Percentiles rank a stretch among this genome's conserved stretches.
phyloP scores from a whole-genome alignment of 2,329 filamentous ascomycete genomes.

The Nemania sp. region DNA sequence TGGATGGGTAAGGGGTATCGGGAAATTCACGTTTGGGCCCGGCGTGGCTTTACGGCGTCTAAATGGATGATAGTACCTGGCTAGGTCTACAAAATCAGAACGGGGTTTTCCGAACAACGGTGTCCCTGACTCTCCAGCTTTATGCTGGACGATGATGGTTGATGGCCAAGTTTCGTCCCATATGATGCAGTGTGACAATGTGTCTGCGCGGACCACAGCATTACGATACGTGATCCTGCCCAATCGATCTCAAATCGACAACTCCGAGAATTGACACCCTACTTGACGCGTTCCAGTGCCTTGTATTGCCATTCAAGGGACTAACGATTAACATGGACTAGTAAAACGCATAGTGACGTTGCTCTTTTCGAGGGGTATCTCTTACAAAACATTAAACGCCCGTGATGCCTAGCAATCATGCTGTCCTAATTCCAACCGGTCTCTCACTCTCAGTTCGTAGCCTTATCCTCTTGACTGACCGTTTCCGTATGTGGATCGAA shows the following conservation, averaged over 20 bases:
- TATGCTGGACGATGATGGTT: constrained; percentile 73
- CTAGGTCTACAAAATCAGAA: constrained; percentile 59
- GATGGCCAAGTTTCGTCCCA: constrained; percentile 71
- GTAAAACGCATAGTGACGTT: background rate
- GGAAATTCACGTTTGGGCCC: constrained; percentile 48
- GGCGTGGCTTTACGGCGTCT: constrained; percentile 57
- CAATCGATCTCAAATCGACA: background rate
- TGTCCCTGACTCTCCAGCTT: constrained; percentile 81
- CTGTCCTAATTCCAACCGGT: too few relatives aligned
- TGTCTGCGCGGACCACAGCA: background rate
- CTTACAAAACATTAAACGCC: constrained; percentile 17
- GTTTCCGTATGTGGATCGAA: constrained; percentile 36
- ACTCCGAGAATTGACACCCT: background rate
- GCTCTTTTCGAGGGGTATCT: constrained; percentile 28
- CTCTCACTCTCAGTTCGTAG: background rate
- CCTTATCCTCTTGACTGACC: constrained; percentile 27
- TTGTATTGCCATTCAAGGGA: background rate
- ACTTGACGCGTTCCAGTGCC: background rate
- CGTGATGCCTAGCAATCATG: constrained; percentile 23
- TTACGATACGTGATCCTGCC: background rate
- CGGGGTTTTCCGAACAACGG: constrained; percentile 69
- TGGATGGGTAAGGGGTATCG: constrained; percentile 42
- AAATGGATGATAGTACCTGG: constrained; percentile 58
- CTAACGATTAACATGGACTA: background rate
- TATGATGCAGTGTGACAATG: constrained; percentile 28